These are phyloP conservation scores for Entoloma clypeatum DNA, from an alignment of 1,284 basidiomycete species.

Conservation along the genomic window DNA sequence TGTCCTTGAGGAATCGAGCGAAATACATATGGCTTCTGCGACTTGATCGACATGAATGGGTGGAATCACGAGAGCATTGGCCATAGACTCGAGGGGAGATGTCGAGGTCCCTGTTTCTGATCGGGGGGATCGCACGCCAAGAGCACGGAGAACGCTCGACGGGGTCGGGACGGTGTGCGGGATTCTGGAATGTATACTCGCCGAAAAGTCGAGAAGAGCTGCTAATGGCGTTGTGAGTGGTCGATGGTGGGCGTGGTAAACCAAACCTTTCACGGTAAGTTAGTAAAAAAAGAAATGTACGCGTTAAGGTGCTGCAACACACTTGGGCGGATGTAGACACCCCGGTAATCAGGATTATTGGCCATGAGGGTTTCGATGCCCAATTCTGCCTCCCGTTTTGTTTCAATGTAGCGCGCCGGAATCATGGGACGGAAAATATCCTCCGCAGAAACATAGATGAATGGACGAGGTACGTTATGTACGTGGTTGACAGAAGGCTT, in stretches of 20 bases:
- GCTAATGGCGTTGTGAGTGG: slow-evolving; percentile 87
- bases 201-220: slow-evolving; percentile 78
- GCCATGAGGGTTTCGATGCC: slow-evolving; percentile 53
- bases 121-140: slow-evolving; percentile 38
- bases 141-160: slow-evolving; percentile 50
- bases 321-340: slow-evolving; percentile 85
- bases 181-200: slow-evolving; percentile 55
- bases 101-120: slow-evolving; percentile 19
- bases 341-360: slow-evolving; percentile 46
- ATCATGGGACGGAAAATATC: slow-evolving; percentile 89
- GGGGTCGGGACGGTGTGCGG: slow-evolving; percentile 63
- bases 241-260: slow-evolving; percentile 93
- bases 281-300: slow-evolving; percentile 9
- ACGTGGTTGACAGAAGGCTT: slow-evolving; percentile 29
- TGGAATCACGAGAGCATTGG: slow-evolving; percentile 74
- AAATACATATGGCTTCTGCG: slow-evolving; percentile 76
- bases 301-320: slow-evolving; percentile 29
- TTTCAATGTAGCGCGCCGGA: slow-evolving; percentile 80
- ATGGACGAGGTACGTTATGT: slow-evolving; percentile 54
- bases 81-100: slow-evolving; percentile 65
- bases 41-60: slow-evolving; percentile 97
- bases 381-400: slow-evolving; percentile 87
- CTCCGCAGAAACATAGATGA: slow-evolving; percentile 94
- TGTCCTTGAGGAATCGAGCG: slow-evolving; percentile 41
- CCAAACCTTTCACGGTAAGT: slow-evolving; percentile 59